Conservation (phyloP, 1,139 yeast species). For the Lodderomyces parapsilosis region DNA sequence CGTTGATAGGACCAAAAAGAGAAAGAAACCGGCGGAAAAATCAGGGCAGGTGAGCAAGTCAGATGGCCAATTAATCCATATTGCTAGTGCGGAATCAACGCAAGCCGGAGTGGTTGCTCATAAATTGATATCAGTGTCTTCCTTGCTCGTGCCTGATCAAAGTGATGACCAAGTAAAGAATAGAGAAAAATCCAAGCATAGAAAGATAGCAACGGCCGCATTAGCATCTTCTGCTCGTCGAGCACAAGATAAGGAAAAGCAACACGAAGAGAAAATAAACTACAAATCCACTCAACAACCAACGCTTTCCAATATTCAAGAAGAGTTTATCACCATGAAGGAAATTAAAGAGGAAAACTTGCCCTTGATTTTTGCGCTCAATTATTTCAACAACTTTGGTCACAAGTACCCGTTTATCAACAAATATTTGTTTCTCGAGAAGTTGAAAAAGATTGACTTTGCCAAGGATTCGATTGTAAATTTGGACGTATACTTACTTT, state of each 20-base stretch:
- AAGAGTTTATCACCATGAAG: conserved; percentile 39
- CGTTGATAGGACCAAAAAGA: conserved; percentile 29
- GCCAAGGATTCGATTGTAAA: conserved; percentile 36
- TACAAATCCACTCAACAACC: conserved; percentile 1
- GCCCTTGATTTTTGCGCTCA: conserved; percentile 31
- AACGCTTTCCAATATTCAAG: conserved; percentile 21
- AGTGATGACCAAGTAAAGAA: conserved; percentile 10
- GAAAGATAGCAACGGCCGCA: conserved; percentile 10
- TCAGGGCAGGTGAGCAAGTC: not conserved
- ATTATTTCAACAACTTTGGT: conserved; percentile 39
- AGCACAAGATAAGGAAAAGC: conserved; percentile 8
- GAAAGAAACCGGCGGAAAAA: conserved; percentile 16
- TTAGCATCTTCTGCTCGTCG: conserved; percentile 11
- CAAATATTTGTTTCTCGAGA: conserved; percentile 20
- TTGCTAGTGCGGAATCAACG: not conserved
- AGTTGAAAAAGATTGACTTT: conserved; percentile 29
- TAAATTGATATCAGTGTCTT: conserved; percentile 22
- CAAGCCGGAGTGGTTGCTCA: not conserved
- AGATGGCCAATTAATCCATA: conserved; percentile 7
- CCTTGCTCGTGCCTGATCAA: conserved; percentile 8
- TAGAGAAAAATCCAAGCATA: conserved; percentile 5
- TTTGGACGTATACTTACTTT: conserved; percentile 36
- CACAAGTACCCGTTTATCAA: conserved; percentile 37
- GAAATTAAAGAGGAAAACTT: conserved; percentile 27
- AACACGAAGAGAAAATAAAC: conserved; percentile 9